Base-by-base conservation (phyloP, 1,284 basidiomycete species). In the Porogramme epimiltina region DNA sequence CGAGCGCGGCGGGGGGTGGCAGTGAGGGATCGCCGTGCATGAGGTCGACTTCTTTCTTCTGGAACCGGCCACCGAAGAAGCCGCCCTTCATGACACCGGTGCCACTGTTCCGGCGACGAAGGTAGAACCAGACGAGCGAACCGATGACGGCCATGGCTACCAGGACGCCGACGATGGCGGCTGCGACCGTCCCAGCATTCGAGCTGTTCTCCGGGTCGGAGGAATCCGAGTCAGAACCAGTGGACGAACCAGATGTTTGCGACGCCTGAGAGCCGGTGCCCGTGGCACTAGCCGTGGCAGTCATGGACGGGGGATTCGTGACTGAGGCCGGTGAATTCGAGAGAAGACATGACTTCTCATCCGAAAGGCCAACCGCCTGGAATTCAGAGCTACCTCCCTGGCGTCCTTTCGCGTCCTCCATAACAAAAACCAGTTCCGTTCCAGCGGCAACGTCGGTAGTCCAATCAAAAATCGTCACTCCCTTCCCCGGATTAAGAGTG, bases 331-430 rank as follows among this genome's bases (percentile, higher is more conserved):
- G 85, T 0, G 81, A 84, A 28, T 63, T 65, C 18, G 63, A 60
- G 56, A 72, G 72, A 28, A 89, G 74, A 59, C 87, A 89, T 19
- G 74, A 73, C 8, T 55, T 59, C 53, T 83, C 77, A 57, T 76
- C 75, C 1, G 84, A 80, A 39, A 68, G 61, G 10, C 72, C 71
- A n/a, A 87, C 83, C 15, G 57, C 59, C 52, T 65, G 60, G 18
- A 81, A 50, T 57, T 84, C 77, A 8, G 84, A 82, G 58, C 73
- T 75, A 9, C 86, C 87, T 33, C 87, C 86, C 45, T 75, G 72
- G 33, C 73, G 70, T 10, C 84, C 81, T 54, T 69, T 57, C 3
- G 82, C 67, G 57, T 91, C 89, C 2, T 72, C 69, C 79, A 89
- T 76, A 39, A 79, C 61, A 49, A 89, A 89, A 10, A 89, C 54